Evolutionary conservation across 495 filamentous ascomycete genomes (phyloP).

Genomic region (Cercophora samala): DNA sequence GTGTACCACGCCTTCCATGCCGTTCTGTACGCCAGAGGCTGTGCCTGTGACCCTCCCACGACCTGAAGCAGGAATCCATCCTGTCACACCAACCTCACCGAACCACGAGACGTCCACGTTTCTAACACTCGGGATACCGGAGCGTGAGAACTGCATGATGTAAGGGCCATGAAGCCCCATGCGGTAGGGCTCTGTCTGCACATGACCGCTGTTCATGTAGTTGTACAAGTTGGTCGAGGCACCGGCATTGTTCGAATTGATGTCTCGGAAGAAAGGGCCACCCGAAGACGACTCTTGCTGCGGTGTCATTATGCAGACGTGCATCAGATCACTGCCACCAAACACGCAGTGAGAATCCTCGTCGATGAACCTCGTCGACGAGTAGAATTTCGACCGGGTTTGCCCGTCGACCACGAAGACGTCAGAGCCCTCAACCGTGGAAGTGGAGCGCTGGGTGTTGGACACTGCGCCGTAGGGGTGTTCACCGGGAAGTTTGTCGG

Average conservation of each 20-base stretch:
- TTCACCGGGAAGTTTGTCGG: slow-evolving; percentile 53
- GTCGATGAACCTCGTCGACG: slow-evolving; percentile 63
- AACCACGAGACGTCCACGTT: slow-evolving; percentile 58
- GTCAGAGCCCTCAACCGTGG: slow-evolving; percentile 58
- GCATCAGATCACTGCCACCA: slow-evolving; percentile 42
- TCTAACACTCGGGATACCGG: slow-evolving; percentile 49
- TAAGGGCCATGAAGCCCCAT: slow-evolving; percentile 68
- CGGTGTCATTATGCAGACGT: slow-evolving; percentile 52
- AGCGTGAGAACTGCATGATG: slow-evolving; percentile 58
- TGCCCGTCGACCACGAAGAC: slow-evolving; percentile 60
- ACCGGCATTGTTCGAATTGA: slow-evolving; percentile 61
- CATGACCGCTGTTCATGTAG: slow-evolving; percentile 66
- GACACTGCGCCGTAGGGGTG: slow-evolving; percentile 49
- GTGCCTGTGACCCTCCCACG: slow-evolving; percentile 60
- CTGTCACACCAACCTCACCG: slow-evolving; percentile 52
- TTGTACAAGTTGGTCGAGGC: slow-evolving; percentile 59
- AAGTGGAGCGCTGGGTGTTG: slow-evolving; percentile 49
- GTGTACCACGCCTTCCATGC: slow-evolving; percentile 57
- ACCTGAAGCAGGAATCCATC: slow-evolving; percentile 51
- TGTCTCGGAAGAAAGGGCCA: slow-evolving; percentile 62
- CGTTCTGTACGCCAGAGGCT: slow-evolving; percentile 47
- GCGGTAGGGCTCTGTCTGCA: slow-evolving; percentile 59
- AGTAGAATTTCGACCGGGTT: slow-evolving; percentile 68
- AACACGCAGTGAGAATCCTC: slow-evolving; percentile 60
- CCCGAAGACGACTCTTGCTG: slow-evolving; percentile 53